Percentiles rank a stretch among this genome's conserved stretches.
These are phyloP conservation scores for Podaxis pistillaris DNA, from an alignment of 768 basidiomycete genomes.

Conservation along the genomic window DNA sequence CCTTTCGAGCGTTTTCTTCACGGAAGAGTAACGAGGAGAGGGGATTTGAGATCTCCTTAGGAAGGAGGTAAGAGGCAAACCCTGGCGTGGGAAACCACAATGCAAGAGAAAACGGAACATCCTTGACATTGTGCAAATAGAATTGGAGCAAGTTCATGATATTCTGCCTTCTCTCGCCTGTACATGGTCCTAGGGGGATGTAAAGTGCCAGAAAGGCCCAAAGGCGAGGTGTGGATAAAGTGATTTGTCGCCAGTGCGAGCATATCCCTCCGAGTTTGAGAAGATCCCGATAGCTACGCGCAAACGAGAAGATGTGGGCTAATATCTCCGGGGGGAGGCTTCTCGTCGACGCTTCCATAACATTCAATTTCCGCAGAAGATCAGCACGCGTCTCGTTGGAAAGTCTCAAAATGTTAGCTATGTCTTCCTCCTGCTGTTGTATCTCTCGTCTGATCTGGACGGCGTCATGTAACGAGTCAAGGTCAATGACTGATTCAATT, in stretches of 20 bases:
- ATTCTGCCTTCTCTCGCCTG: not conserved
- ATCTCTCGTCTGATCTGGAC: not conserved
- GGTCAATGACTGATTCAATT: not conserved
- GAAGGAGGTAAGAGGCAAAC: not conserved
- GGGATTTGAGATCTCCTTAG: not conserved
- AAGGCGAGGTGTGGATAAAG: not conserved
- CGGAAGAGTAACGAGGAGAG: not conserved
- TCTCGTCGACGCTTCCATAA: not conserved
- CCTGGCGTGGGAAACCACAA: not conserved
- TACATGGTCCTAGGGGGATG: not conserved
- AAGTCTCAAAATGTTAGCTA: not conserved
- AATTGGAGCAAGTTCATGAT: not conserved
- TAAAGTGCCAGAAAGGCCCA: not conserved
- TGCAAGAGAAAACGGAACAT: not conserved
- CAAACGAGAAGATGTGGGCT: not conserved
- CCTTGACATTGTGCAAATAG: not conserved
- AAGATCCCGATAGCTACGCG: no score
- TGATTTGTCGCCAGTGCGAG: not conserved
- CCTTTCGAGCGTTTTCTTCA: not conserved
- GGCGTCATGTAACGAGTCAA: not conserved
- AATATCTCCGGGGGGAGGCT: conserved; percentile 8
- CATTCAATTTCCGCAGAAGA: not conserved
- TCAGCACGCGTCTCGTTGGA: not conserved
- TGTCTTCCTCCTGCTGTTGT: not conserved
- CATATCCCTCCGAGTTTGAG: not conserved